Evolutionary conservation across 2,329 filamentous ascomycete genomes (phyloP).

Genomic region (Phyllosticta citrichinensis): DNA sequence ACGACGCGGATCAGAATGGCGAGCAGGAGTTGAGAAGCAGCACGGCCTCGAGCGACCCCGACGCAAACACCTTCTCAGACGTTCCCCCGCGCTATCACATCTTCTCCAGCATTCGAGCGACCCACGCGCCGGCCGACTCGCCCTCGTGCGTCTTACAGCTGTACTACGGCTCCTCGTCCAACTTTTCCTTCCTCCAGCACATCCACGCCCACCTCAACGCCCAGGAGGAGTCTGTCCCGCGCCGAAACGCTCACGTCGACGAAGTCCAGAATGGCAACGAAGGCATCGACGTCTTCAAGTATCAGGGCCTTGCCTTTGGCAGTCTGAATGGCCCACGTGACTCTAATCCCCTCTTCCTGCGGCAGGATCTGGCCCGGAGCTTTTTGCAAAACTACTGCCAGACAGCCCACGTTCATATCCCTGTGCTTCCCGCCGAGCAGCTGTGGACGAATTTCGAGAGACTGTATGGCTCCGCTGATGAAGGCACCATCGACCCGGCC

Average conservation of each 20-base stretch:
- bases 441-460: conserved; percentile 5
- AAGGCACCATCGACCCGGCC: conserved; percentile 4
- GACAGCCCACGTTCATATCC: conserved; percentile 1
- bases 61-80: conserved; percentile 3
- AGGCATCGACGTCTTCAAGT: conserved; percentile 9
- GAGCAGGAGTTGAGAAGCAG: background rate
- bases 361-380: conserved; percentile 2
- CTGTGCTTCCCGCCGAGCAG: conserved; percentile 4
- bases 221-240: conserved; percentile 4
- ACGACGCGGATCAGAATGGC: background rate
- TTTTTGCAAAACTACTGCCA: conserved; percentile 9
- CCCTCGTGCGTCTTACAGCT: conserved; percentile 9
- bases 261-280: conserved; percentile 10
- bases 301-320: conserved; percentile 11
- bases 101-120: conserved; percentile 9
- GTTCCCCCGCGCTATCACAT: conserved; percentile 10
- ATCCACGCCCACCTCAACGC: conserved; percentile 8
- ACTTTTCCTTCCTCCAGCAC: conserved; percentile 10
- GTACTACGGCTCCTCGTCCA: conserved; percentile 11
- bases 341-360: conserved; percentile 6
- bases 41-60: conserved; percentile 1
- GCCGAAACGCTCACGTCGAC: background rate
- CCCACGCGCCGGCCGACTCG: conserved; percentile 4
- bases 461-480: conserved; percentile 6
- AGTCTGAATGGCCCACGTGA: conserved; percentile 3